These are phyloP conservation scores for Stereocaulon alpinum DNA, from an alignment of 495 filamentous ascomycete genomes.

Conservation along the genomic window DNA sequence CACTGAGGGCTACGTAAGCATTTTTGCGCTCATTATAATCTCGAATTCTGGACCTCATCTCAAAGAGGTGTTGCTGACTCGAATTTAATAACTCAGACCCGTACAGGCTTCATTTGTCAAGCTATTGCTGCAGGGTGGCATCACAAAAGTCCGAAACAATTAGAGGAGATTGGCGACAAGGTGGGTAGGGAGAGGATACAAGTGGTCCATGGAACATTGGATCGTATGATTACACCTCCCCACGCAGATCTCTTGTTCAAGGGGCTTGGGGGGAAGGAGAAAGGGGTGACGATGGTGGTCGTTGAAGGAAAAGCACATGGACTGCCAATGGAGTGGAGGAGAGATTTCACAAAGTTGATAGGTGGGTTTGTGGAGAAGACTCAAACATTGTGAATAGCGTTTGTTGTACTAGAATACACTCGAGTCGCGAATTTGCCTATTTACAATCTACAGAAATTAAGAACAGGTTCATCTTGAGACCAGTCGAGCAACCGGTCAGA, in stretches of 20 bases:
- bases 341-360: constrained; percentile 49
- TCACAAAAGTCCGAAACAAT: constrained; percentile 52
- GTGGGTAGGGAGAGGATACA: constrained; percentile 64
- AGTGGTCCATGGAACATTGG: constrained; percentile 61
- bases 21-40: no score
- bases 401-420: no score
- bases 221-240: constrained; percentile 61
- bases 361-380: constrained; percentile 39
- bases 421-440: no score
- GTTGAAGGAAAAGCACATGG: constrained; percentile 63
- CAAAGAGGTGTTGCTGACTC: no score
- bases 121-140: constrained; percentile 73
- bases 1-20: constrained; percentile 33
- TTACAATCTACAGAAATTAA: no score
- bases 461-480: no score
- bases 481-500: no score
- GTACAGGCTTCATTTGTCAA: constrained; percentile 63
- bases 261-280: constrained; percentile 34
- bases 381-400: neutral
- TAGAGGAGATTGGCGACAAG: constrained; percentile 49
- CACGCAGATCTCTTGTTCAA: constrained; percentile 52
- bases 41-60: no score
- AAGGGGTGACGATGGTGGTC: constrained; percentile 40
- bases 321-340: constrained; percentile 49
- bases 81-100: constrained; percentile 20